Evolutionary conservation across 2,329 filamentous ascomycete species (phyloP).

Genomic region (Tolypocladium amazonense): DNA sequence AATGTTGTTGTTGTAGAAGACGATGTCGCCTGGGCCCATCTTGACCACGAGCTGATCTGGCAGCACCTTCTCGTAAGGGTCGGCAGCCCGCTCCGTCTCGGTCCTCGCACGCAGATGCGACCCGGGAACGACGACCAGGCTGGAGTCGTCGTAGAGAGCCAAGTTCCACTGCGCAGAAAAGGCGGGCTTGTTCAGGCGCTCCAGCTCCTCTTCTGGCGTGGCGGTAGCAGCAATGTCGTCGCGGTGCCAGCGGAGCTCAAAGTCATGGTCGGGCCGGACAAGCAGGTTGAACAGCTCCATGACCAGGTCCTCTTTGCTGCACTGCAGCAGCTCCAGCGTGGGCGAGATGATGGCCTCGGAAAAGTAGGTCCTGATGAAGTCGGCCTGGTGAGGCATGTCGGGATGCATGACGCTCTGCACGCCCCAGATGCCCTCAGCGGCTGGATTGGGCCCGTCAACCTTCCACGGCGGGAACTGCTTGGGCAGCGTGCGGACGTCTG

Average conservation of each 20-base stretch:
- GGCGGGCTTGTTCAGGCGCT: constrained; percentile 47
- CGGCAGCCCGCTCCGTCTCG: constrained; percentile 54
- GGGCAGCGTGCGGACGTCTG: constrained; percentile 69
- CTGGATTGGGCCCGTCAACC: constrained; percentile 26
- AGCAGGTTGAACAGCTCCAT: constrained; percentile 91
- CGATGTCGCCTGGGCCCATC: constrained; percentile 64
- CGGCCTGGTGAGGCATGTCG: constrained; percentile 46
- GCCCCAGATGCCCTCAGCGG: constrained; percentile 66
- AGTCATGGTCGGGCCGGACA: constrained; percentile 59
- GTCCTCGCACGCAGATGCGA: constrained; percentile 65
- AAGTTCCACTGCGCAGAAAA: constrained; percentile 84
- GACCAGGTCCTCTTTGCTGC: constrained; percentile 52
- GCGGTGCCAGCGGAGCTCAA: constrained; percentile 73
- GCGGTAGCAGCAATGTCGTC: constrained; percentile 69
- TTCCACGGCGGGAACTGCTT: constrained; percentile 90
- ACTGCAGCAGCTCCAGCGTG: constrained; percentile 52
- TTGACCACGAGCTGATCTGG: constrained; percentile 55
- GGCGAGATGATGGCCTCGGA: constrained; percentile 50
- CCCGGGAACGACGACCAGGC: constrained; percentile 66
- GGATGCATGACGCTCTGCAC: constrained; percentile 80
- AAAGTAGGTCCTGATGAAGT: constrained; percentile 66
- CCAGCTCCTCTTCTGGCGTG: constrained; percentile 54
- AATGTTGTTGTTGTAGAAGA: constrained; percentile 89
- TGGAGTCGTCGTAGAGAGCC: constrained; percentile 64
- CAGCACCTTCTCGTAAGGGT: constrained; percentile 50